Base-by-base conservation (phyloP, 345 rosid species). In the Reutealis trisperma region DNA sequence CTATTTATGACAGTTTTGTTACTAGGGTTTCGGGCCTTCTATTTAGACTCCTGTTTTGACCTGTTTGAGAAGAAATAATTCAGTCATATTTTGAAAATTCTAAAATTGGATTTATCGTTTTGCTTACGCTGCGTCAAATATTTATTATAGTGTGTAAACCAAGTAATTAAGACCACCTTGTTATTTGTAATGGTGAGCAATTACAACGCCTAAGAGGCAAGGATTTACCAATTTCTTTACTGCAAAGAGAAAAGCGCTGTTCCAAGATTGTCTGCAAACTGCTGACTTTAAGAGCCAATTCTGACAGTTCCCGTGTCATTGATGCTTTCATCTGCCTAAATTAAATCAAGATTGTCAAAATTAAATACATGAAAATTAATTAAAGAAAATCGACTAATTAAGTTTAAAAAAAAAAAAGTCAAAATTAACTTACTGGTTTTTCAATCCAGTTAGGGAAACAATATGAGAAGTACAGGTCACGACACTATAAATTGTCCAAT, bases 401-500 rank as follows among this genome's bases (percentile, higher is more conserved):
- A 30, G n/a, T 60, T 25, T 24, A 60, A 11, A 9, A n/a, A 60
- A 22, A 9, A 13, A 1, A 1, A 12, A 2, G 13, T 62, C 16
- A 25, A 62, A 49, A 12, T 49, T 8, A 49, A 49, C 52, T 49
- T 25, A 62, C 42, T 63, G 3, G 0, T 6, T 10, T 63, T 11
- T 32, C 64, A n/a, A 68, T 22, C 34, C 22, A 22, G 13, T 25
- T 11, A 45, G 5, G 13, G 37, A 15, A 45, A 52, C 58, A n/a
- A 68, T 47, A 22, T 68, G 30, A 4, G 57, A 22, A 27, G 58
- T 58, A 47, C 72, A 5, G 30, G 49, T 14, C 57, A 49, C 72
- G 14, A 47, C 54, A 47, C 72, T 68, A 25, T 45, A 55, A 16
- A 68, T 68, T 44, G 72, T 45, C 72, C 72, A 68, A 15, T 68